Percentiles rank a stretch among this genome's conserved stretches.
These are phyloP conservation scores for Mycena indigotica DNA, from an alignment of 768 basidiomycete genomes.

Conservation along the genomic window DNA sequence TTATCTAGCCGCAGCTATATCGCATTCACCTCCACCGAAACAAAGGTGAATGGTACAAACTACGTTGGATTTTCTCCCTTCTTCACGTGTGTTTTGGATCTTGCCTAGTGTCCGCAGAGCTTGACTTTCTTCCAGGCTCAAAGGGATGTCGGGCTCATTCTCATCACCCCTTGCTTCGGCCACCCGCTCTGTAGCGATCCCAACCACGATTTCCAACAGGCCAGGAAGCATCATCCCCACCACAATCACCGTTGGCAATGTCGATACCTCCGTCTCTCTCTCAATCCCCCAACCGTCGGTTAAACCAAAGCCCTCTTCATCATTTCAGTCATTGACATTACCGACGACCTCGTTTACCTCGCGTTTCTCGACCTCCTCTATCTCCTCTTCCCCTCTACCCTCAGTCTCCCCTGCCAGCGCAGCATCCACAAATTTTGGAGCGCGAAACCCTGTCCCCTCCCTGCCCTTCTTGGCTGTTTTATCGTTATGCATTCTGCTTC, in stretches of 20 bases:
- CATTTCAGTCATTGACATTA: constrained; percentile 3
- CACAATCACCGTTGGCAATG: constrained; percentile 41
- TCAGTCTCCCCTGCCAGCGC: constrained; percentile 3
- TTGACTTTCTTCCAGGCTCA: constrained; percentile 41
- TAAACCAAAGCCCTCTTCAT: background rate
- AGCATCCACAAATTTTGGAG: background rate
- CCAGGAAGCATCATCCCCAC: constrained; percentile 41
- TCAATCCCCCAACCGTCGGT: constrained; percentile 18
- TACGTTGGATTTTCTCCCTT: constrained; percentile 53
- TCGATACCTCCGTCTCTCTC: constrained; percentile 28
- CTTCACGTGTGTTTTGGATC: constrained; percentile 53
- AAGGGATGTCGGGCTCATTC: constrained; percentile 64
- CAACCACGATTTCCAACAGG: constrained; percentile 38
- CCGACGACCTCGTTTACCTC: constrained; percentile 17
- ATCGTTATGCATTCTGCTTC: constrained; percentile 11
- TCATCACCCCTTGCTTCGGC: constrained; percentile 49
- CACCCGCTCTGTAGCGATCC: constrained; percentile 45
- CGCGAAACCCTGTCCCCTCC: background rate
- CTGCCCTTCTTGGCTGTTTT: constrained; percentile 15
- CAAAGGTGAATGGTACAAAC: constrained; percentile 31
- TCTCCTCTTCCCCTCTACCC: background rate
- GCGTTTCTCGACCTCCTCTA: constrained; percentile 15
- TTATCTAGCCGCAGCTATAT: constrained; percentile 51
- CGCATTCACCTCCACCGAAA: constrained; percentile 48
- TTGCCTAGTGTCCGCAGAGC: background rate